Evolutionary conservation across 345 rosid genomes (phyloP), one percentile per base, ranked within the genome.

Genomic region (Ceriops tagal): DNA sequence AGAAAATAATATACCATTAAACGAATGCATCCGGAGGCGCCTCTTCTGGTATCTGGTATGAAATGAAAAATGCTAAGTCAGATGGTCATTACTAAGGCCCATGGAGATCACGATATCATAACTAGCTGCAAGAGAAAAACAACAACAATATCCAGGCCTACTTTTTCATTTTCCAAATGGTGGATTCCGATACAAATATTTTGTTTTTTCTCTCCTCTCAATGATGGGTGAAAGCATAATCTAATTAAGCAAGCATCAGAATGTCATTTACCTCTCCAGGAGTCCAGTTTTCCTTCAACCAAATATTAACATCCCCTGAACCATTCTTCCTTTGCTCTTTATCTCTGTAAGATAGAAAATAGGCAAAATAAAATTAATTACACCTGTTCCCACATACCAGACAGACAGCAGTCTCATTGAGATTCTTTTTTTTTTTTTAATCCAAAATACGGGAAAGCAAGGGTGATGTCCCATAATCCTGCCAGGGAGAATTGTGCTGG

Each of bases 201-300:
- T 43, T 39, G 47, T 39, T 11, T 39, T 39, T 39, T 39, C 0
- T 4, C 16, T 39, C 47, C 47, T 11, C 47, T 39, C 47, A 39
- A 10, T 10, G 16, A 39, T 39, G 47, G 47, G 16, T 35, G 20
- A 61, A 27, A 8, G 21, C 47, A 47, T 32, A 69, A 70, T 73
- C 43, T 51, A 66, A 55, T 62, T 19, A 24, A 64, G 68, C 57
- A 65, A 3, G 27, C 3, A 27, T 6, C 9, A 60, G 62, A 58
- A 13, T 43, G 4, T 58, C 31, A 55, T 64, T 72, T 81, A 90
- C 97, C 98, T 92, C 96, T 58, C 98, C 96, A 43, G 85, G 88
- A 49, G 26, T 74, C 98, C 98, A 92, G 70, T 77, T 87, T 71
- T 86, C 92, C 77, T 90, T 89, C 59, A 82, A 64, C 97, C 98